Evolutionary conservation across 2,329 filamentous ascomycete genomes (phyloP), one percentile per base, ranked within the genome.

Genomic region (Aspergillus ibericus): DNA sequence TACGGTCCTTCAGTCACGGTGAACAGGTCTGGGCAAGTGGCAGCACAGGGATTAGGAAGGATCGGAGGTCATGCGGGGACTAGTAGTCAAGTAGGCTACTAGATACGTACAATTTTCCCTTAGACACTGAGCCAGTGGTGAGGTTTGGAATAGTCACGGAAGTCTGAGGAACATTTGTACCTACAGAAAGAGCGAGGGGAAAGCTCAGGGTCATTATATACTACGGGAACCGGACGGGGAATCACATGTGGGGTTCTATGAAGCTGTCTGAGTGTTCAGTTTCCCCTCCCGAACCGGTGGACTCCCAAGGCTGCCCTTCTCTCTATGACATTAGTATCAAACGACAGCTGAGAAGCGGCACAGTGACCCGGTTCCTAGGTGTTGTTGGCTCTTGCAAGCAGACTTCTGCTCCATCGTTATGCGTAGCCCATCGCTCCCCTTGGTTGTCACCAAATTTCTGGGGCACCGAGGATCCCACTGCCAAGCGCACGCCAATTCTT

Each of bases 161-260:
- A 10, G 16, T n/a, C 15, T 8, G 13, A 20, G 20, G 20, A 9
- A 44, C 13, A 25, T 20, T 29, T 7, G 13, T 27, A 15, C 5
- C 22, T 25, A 16, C 22, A 42, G 22, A n/a, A 13, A 42, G 20
- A 8, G 49, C 6, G 15, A 36, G 34, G n/a, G 49, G 8, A 15
- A 52, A 38, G 49, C 15, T 20, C 34, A 40, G 35, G 27, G 10
- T 42, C 16, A 44, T 53, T 48, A 53, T 44, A 53, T 40, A 53
- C 38, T 27, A 42, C 25, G 51, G 36, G 27, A 18, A 49, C 18
- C 35, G 34, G 44, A 32, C 46, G 52, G 58, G 35, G 40, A 47
- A 63, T 65, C 63, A 65, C 63, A 65, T 63, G 63, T 64, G 61
- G 62, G 10, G 13, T 44, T 38, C 59, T 51, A 51, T 54, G 36